Evolutionary conservation across 2,329 filamentous ascomycete genomes (phyloP).

Genomic region (Ceratocystis albifundus): DNA sequence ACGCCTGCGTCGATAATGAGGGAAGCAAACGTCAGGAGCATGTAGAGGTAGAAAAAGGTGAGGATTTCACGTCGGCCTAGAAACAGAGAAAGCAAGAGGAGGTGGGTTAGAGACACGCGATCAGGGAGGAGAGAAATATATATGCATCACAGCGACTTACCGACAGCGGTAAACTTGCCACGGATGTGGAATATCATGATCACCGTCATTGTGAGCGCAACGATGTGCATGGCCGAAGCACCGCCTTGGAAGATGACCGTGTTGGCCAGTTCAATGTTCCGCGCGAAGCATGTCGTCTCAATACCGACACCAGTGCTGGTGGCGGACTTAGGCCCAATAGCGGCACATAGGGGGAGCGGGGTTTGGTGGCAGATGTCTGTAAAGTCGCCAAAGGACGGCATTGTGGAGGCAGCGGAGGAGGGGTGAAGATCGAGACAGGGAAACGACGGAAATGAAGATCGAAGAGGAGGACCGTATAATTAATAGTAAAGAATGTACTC

Average conservation of each 20-base stretch:
- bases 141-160: constrained; percentile 39
- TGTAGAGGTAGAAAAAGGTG: constrained; percentile 94
- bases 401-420: constrained; percentile 27
- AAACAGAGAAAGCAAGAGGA: background rate
- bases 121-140: too few relatives aligned
- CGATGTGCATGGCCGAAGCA: constrained; percentile 82
- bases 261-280: constrained; percentile 91
- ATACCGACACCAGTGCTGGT: constrained; percentile 63
- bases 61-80: constrained; percentile 56
- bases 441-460: too few relatives aligned
- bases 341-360: constrained; percentile 74
- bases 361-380: constrained; percentile 72
- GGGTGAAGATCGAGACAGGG: background rate
- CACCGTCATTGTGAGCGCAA: constrained; percentile 80
- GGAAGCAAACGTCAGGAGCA: constrained; percentile 77
- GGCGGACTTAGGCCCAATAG: constrained; percentile 63
- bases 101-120: background rate
- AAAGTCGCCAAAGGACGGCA: constrained; percentile 88
- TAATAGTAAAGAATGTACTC: background rate
- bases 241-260: constrained; percentile 97
- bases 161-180: constrained; percentile 96
- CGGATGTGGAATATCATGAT: constrained; percentile 96
- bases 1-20: constrained; percentile 89
- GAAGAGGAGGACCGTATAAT: background rate
- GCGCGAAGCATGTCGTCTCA: constrained; percentile 80